These are phyloP conservation scores for Oidiodendron maius DNA, from an alignment of 495 filamentous ascomycete genomes.

Conservation along the genomic window DNA sequence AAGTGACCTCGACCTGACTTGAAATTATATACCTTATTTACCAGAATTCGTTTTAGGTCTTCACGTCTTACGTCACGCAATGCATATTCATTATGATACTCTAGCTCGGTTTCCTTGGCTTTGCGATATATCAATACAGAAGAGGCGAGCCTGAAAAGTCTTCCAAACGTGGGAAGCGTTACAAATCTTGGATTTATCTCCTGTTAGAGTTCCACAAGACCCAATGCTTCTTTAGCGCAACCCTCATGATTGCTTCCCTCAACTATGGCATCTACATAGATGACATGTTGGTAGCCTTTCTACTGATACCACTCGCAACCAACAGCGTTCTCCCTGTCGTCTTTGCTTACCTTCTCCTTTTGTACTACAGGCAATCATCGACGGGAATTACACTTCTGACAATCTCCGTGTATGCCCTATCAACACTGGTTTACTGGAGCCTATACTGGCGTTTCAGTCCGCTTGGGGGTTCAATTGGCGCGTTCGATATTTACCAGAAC, in stretches of 20 bases:
- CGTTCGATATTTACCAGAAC: neutral
- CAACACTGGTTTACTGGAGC: neutral
- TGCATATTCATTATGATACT: neutral
- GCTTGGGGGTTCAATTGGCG: neutral
- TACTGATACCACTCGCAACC: neutral
- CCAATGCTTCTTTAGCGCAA: slow-evolving; percentile 1
- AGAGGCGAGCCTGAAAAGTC: neutral
- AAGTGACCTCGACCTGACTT: neutral
- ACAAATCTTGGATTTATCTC: neutral
- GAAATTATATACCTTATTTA: neutral
- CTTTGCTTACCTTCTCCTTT: neutral
- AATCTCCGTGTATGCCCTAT: neutral
- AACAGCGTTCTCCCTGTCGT: neutral
- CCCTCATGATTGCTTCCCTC: neutral
- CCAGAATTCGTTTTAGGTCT: neutral
- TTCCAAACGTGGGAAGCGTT: neutral
- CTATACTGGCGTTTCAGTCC: neutral
- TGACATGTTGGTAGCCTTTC: neutral
- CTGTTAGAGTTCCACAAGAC: neutral
- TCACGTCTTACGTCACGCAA: neutral
- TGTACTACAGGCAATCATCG: neutral
- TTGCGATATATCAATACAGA: neutral
- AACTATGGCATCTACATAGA: neutral
- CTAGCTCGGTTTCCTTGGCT: neutral
- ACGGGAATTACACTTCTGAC: neutral